Percentiles rank a stretch among this genome's conserved stretches.
Evolutionary conservation across 78 protist genomes (phyloP).

Genomic region (slime mould (Dictyostelium discoideum)): DNA sequence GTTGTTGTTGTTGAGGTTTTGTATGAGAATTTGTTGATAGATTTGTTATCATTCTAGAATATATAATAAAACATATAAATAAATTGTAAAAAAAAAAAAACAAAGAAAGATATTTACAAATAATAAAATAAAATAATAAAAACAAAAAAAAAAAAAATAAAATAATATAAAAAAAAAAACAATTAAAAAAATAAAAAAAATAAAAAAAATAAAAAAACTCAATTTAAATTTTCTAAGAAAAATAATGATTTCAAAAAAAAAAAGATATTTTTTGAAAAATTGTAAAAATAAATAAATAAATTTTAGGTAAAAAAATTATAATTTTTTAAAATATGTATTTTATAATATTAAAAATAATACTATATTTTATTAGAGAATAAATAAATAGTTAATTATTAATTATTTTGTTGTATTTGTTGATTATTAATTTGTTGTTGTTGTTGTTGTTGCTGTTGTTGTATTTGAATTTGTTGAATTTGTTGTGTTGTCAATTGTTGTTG

Average conservation of each 20-base stretch:
- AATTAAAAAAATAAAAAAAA: no score
- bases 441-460: neutral
- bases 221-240: neutral
- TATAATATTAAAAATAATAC: neutral
- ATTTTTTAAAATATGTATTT: no score
- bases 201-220: no score
- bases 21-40: neutral
- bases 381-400: neutral
- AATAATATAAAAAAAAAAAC: no score
- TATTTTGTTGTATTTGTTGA: neutral
- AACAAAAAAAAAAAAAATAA: no score
- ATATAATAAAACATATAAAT: neutral
- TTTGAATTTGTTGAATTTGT: neutral
- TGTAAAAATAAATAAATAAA: no score
- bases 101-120: neutral
- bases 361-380: neutral
- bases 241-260: neutral
- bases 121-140: no score
- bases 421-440: neutral
- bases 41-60: neutral
- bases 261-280: neutral
- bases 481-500: constrained; percentile 17
- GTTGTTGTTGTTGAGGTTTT: neutral
- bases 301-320: no score
- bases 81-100: neutral